Conservation (phyloP, 176 grass and related monocot species). For the Lolium rigidum region DNA sequence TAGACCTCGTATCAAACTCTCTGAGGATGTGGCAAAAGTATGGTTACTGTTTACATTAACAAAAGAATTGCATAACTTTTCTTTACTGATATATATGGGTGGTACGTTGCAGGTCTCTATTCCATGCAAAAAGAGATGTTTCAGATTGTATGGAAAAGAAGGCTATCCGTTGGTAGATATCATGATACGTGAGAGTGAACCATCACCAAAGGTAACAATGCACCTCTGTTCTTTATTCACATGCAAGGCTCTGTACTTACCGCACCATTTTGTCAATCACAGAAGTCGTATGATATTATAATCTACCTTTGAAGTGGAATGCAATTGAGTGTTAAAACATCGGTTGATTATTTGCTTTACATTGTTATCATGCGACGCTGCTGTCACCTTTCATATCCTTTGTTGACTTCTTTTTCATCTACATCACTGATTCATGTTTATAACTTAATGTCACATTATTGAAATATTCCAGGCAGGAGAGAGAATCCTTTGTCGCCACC, state of each 20-base stretch:
- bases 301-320: slow-evolving; percentile 22
- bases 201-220: slow-evolving; percentile 71
- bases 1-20: slow-evolving; percentile 97
- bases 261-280: slow-evolving; percentile 29
- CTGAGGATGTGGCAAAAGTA: slow-evolving; percentile 97
- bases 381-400: slow-evolving; percentile 8
- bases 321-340: slow-evolving; percentile 4
- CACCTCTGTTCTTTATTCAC: slow-evolving; percentile 22
- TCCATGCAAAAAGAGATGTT: slow-evolving; percentile 93
- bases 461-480: slow-evolving; percentile 76
- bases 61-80: slow-evolving; percentile 2
- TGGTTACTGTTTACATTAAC: slow-evolving; percentile 17
- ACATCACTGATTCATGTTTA: neutral
- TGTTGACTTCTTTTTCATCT: slow-evolving; percentile 9
- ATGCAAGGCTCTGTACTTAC: slow-evolving; percentile 22
- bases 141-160: slow-evolving; percentile 95
- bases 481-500: slow-evolving; percentile 88
- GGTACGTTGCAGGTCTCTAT: slow-evolving; percentile 79
- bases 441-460: slow-evolving; percentile 31
- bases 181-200: slow-evolving; percentile 87
- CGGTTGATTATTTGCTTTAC: slow-evolving; percentile 18
- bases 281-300: neutral
- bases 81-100: slow-evolving; percentile 9
- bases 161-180: slow-evolving; percentile 94
- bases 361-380: neutral